Conservation (phyloP, 2,329 filamentous ascomycete species). For the Apiospora marii region DNA sequence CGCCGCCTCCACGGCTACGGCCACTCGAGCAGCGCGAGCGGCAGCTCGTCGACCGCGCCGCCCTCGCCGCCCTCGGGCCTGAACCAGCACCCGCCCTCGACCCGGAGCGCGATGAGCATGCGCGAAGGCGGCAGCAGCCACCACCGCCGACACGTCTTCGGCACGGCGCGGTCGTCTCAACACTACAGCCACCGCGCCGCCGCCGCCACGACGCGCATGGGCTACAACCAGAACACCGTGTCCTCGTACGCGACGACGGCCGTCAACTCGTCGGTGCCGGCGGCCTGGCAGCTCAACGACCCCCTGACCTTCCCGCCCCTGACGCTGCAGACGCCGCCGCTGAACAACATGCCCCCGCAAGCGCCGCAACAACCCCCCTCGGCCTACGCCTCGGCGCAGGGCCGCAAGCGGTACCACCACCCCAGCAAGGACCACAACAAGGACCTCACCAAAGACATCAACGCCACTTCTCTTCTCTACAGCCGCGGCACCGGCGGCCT, state of each 20-base stretch:
- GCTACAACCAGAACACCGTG: background rate
- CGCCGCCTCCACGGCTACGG: background rate
- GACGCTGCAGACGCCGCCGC: background rate
- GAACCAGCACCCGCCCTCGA: slow-evolving; percentile 13
- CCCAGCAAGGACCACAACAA: background rate
- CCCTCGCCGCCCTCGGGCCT: slow-evolving; percentile 12
- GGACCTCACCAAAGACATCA: background rate
- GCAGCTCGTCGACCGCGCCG: background rate
- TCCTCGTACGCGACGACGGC: slow-evolving; percentile 1
- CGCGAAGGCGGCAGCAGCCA: background rate
- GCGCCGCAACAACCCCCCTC: background rate
- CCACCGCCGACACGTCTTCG: background rate
- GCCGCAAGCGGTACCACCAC: background rate
- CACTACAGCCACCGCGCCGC: background rate
- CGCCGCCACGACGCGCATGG: slow-evolving; percentile 1
- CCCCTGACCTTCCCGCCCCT: slow-evolving; percentile 12
- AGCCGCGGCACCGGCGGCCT: background rate
- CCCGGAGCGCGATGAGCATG: background rate
- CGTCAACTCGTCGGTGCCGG: background rate
- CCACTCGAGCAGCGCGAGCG: slow-evolving; percentile 15
- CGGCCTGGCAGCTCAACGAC: slow-evolving; percentile 11
- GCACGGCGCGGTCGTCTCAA: background rate
- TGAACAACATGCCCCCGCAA: background rate
- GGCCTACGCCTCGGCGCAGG: background rate
- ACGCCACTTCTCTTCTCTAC: background rate